Base-by-base conservation (phyloP, 2,329 filamentous ascomycete genomes). In the Alternaria sp. region DNA sequence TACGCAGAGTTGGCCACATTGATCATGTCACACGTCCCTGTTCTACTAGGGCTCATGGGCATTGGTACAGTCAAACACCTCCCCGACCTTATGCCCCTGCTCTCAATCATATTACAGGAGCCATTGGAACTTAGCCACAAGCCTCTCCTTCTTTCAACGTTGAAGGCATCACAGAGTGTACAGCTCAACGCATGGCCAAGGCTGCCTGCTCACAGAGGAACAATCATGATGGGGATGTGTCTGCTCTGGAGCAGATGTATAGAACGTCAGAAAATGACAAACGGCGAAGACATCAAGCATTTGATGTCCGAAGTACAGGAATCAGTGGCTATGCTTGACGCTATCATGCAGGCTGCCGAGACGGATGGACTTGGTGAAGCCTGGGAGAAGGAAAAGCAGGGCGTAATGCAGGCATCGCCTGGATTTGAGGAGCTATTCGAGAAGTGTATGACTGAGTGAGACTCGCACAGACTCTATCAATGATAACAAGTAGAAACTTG, bases 151-250 rank as follows among this genome's bases (percentile, higher is more conserved):
- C 54, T 83, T 1, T 81, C 85, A 0, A 84, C 87, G 0, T 75
- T 84, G 3, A 74, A 81, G 18, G 83, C 87, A 1, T 69, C 92
- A 22, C 84, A 87, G 53, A 79, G 81, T 0, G 79, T 90, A 14
- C 79, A 96, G 11, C 66, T 84, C 12, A 88, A 85, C 60, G 87
- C 87, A 59, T 93, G 92, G 88, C 90, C 91, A 11, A 83, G 92
- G 5, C 80, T 96, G 5, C 78, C 81, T 51, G 79, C 80, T 30
- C 89, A 91, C 80, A 81, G 86, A 28, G 86, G 85, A 4, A 87
- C 91, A 60, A 79, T 94, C 6, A 75, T 93, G 46, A 86, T 85
- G 65, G 87, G 86, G 0, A 64, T 92, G 2, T 70, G 72, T 39
- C 54, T 80, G 5, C 73, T 77, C 30, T 83, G 81, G 79, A 38